Evolutionary conservation across 805 yeast species (phyloP).

Genomic region (Myxozyma monticola): DNA sequence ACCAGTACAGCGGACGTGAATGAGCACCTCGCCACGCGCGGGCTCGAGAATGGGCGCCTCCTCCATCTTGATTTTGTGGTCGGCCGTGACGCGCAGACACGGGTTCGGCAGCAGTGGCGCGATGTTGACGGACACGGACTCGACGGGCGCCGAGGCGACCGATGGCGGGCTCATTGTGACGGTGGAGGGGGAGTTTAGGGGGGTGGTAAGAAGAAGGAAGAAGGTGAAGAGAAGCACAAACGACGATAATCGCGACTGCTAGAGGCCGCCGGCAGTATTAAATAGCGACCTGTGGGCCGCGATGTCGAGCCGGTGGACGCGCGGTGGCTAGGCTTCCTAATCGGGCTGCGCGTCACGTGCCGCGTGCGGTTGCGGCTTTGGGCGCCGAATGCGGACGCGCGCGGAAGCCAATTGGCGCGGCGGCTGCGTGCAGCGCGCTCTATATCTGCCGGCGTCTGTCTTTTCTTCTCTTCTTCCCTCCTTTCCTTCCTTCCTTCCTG

Average conservation of each 20-base stretch:
- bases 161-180: not conserved
- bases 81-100: conserved; percentile 5
- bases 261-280: too few species aligned
- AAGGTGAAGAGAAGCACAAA: not conserved
- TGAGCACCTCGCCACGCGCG: not conserved
- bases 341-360: too few species aligned
- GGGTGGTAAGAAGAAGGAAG: not conserved
- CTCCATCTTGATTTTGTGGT: conserved; percentile 12
- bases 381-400: too few species aligned
- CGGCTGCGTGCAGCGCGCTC: too few species aligned
- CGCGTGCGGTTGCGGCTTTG: too few species aligned
- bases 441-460: too few species aligned
- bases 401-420: too few species aligned
- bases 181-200: not conserved
- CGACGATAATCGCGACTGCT: too few species aligned
- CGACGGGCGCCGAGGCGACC: not conserved
- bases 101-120: conserved; percentile 10
- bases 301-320: too few species aligned
- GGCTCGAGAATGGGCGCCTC: conserved; percentile 1
- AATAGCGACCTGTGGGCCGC: too few species aligned
- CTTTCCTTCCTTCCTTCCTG: not conserved
- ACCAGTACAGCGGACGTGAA: conserved; percentile 1
- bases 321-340: too few species aligned
- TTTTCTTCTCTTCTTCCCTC: not conserved
- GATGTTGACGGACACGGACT: not conserved